Conservation (phyloP, 306 rosid species). For the Pterocarpus macrocarpus region DNA sequence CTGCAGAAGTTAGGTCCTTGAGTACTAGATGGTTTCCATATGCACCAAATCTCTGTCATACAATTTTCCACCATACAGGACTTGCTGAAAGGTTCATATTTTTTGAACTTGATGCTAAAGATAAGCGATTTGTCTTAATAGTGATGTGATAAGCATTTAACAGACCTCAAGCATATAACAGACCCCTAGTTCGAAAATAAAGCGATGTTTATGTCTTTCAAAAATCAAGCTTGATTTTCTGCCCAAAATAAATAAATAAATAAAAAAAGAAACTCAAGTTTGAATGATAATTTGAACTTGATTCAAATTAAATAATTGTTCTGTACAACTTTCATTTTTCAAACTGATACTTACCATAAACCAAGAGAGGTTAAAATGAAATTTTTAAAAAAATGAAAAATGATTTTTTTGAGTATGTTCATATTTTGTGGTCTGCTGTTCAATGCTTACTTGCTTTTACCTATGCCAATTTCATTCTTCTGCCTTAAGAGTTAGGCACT, state of each 20-base stretch:
- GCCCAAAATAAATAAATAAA: too few species aligned
- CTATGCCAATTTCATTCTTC: too few species aligned
- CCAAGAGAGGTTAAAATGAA: too few species aligned
- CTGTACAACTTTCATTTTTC: background rate
- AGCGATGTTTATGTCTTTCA: background rate
- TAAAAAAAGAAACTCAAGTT: background rate
- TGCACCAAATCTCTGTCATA: too few species aligned
- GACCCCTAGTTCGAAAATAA: too few species aligned
- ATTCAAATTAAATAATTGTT: background rate
- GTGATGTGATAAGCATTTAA: background rate
- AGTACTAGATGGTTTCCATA: too few species aligned
- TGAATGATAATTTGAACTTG: background rate
- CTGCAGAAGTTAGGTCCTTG: background rate
- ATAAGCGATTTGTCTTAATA: background rate
- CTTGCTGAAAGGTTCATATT: background rate
- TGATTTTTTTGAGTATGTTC: too few species aligned
- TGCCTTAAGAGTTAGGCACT: too few species aligned
- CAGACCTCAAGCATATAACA: background rate
- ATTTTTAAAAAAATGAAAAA: background rate
- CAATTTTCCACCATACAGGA: background rate
- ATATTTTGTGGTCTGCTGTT: background rate
- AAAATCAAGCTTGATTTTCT: background rate
- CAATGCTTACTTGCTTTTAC: too few species aligned
- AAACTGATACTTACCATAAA: background rate
- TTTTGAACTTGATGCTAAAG: conserved; percentile 3